phyloP scores from a whole-genome alignment of 2,329 filamentous ascomycete genomes.

The Diaporthe destruens region DNA sequence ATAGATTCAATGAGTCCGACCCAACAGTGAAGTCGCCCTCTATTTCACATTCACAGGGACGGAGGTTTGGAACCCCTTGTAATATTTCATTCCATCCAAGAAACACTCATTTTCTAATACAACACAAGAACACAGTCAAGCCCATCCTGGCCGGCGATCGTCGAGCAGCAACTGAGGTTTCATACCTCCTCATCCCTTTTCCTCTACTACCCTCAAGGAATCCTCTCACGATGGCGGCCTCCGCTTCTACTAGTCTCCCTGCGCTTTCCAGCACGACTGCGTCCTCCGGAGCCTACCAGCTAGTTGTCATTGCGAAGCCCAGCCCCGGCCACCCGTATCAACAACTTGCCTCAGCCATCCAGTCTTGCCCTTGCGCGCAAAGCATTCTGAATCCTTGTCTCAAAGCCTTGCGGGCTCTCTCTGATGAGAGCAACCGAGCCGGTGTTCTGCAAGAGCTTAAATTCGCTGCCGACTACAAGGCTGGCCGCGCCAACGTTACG shows the following conservation, averaged over 20 bases:
- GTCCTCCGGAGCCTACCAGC: not conserved
- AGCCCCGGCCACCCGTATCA: not conserved
- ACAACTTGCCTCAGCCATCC: not conserved
- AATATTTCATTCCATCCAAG: not conserved
- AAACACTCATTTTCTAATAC: not conserved
- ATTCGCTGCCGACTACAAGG: not conserved
- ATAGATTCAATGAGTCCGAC: not conserved
- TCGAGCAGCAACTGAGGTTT: not conserved
- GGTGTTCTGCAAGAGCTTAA: not conserved
- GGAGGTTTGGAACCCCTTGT: not conserved
- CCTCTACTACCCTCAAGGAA: not conserved
- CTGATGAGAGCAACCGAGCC: not conserved
- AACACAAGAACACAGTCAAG: not conserved
- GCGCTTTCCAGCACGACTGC: not conserved
- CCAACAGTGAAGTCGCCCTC: not conserved
- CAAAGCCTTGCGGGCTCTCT: not conserved
- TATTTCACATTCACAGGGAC: not conserved
- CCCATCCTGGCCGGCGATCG: not conserved
- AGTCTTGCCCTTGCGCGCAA: not conserved
- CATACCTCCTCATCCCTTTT: not conserved
- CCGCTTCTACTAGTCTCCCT: too few relatives aligned
- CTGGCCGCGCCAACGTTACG: not conserved
- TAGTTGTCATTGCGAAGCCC: conserved; percentile 4
- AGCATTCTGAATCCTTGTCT: not conserved
- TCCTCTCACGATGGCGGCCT: not conserved